Base-by-base conservation (phyloP, 169 alveolate genomes). In the Plasmodium berghei region DNA sequence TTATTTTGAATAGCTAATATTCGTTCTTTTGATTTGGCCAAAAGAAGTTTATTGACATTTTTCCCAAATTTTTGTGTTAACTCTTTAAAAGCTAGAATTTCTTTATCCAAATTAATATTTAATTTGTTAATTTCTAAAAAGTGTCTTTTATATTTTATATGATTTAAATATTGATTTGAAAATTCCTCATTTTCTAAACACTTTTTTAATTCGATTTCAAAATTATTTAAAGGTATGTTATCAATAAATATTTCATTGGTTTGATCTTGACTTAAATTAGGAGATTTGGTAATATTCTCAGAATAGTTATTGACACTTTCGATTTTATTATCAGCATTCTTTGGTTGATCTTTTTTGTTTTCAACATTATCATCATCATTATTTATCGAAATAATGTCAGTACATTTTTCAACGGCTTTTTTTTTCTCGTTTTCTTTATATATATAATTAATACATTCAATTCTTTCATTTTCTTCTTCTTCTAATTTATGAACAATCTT, bases 1-100 rank as follows among this genome's bases (percentile, higher is more conserved):
- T 72, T 55, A 49, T 46, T 69, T 59, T 86, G 66, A 18, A 86
- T 71, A 14, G 74, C n/a, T 18, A 26, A 16, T 52, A 86, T 86
- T 72, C 91, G 56, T 63, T 86, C 91, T 42, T 86, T 34, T 16
- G 91, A 86, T 71, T 86, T 86, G 18, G 70, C 34, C 14, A 86
- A 59, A 42, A 86, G 70, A 14, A 48, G 45, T 14, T 71, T 72
- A 14, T 46, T 86, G 1, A 74, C 91, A 48, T 86, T 86, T 40
- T 86, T 86, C 5, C 87, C 91, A 66, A 86, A 86, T 58, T 71
- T 86, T 16, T 71, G 71, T 0, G 61, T 71, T n/a, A 86, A 14
- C 28, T 71, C 87, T 22, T 86, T 86, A 49, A 86, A 10, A 6
- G 91, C 34, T 0, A 8, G 2, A 20, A 71, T 61, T 70, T 86